Evolutionary conservation across 805 yeast species (phyloP).

Genomic region (Candida verbasci): DNA sequence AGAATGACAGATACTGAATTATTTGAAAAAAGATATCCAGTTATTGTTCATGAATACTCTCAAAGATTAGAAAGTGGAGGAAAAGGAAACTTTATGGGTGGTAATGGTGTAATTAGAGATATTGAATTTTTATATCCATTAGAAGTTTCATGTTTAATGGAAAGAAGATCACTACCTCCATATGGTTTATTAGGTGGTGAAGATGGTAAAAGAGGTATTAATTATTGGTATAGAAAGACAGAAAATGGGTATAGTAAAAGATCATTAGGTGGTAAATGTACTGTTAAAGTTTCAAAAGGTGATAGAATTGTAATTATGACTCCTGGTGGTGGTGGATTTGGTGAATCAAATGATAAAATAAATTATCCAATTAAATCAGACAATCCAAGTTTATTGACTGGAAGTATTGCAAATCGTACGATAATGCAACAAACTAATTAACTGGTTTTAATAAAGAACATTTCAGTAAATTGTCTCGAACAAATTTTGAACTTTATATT

Average conservation of each 20-base stretch:
- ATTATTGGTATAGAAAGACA: constrained; percentile 26
- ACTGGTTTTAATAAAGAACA: too few species aligned
- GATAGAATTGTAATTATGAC: constrained; percentile 38
- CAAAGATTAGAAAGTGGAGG: constrained; percentile 80
- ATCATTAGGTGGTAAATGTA: constrained; percentile 30
- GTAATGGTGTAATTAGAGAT: constrained; percentile 83
- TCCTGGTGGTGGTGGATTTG: constrained; percentile 46
- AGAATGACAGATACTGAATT: constrained; percentile 89
- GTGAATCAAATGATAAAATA: constrained; percentile 13
- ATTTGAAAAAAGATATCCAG: constrained; percentile 85
- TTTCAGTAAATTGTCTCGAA: too few species aligned
- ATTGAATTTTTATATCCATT: constrained; percentile 57
- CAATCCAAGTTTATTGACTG: constrained; percentile 26
- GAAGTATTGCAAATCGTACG: constrained; percentile 32
- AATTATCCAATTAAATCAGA: constrained; percentile 21
- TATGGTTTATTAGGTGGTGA: constrained; percentile 83
- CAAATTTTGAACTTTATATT: too few species aligned
- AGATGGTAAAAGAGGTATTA: constrained; percentile 65
- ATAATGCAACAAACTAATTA: constrained; percentile 35
- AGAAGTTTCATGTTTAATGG: constrained; percentile 77
- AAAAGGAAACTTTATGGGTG: constrained; percentile 65
- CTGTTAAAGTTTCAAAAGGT: constrained; percentile 30
- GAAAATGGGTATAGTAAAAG: constrained; percentile 17
- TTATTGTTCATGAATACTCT: constrained; percentile 65
- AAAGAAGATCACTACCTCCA: constrained; percentile 81